Evolutionary conservation across 257 asterid genomes (phyloP), one percentile per base, ranked within the genome.

Genomic region (Nicotiana tomentosiformis): DNA sequence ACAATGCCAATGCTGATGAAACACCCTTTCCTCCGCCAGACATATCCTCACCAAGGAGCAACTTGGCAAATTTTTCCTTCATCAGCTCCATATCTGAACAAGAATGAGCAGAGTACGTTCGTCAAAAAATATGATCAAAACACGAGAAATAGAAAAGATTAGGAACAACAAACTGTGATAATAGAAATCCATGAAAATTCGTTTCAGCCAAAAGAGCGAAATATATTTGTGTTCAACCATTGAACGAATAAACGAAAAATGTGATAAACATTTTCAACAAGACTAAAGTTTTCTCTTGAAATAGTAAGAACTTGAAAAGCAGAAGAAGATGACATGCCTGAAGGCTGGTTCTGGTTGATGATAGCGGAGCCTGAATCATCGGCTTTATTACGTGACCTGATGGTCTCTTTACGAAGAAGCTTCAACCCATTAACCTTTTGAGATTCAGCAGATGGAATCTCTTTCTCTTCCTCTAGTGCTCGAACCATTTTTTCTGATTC

Each of bases 21-120:
- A 94, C 98, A 62, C 99, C 99, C 86, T 94, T 94, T 55, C 99
- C 99, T 67, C 98, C 97, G 20, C 99, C 99, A 35, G 99, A 95
- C 99, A 95, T 95, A 84, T 93, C 98, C 92, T 95, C 99, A 4
- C 98, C 99, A 26, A 93, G 87, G 26, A 93, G 95, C 93, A 95
- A 86, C 90, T 95, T 95, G 61, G 97, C 89, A 85, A 93, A 95
- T 77, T 84, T 95, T 82, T 95, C 98, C 93, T 95, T 95, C 98
- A 95, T 90, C 88, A 88, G 9, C 3, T 90, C 97, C 88, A 89
- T 85, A 86, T 93, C 98, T 93, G 67, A 39, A 56, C 76, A 11
- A 16, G 26, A 33, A 55, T 33, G 60, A 83, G 10, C 1, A 68
- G 3, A 5, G 46, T 0, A 37, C 11, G 51, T 58, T 68, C 43